Base-by-base conservation (phyloP, 192 early-diverging fungal species). In the Fimicolochytrium jonesii region DNA sequence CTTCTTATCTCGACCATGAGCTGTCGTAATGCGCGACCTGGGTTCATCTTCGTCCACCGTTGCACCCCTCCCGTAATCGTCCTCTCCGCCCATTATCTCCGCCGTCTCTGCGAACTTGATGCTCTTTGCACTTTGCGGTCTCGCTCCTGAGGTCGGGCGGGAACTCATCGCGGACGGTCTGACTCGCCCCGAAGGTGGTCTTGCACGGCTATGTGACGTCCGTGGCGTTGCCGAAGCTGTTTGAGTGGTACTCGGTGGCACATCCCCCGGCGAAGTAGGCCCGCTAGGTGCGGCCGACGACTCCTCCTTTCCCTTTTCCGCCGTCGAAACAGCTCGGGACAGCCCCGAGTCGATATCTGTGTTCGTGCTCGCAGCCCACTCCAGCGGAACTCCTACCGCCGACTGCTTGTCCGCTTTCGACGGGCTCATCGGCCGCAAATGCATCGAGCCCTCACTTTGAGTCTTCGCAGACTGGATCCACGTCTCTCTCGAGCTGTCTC, bases 41-140 rank as follows among this genome's bases (percentile, higher is more conserved):
- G n/a, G n/a, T n/a, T n/a, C n/a, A n/a, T n/a, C n/a, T n/a, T n/a
- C n/a, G n/a, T n/a, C n/a, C n/a, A n/a, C n/a, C n/a, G n/a, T n/a
- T n/a, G n/a, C n/a, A n/a, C n/a, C n/a, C n/a, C n/a, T n/a, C n/a
- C n/a, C n/a, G n/a, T n/a, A n/a, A n/a, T n/a, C n/a, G n/a, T n/a
- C n/a, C n/a, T n/a, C n/a, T n/a, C n/a, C n/a, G n/a, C n/a, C n/a
- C n/a, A 50, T 50, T 5, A 56, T 29, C 34, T 41, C 22, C n/a
- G 31, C 20, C 15, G 33, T 34, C 4, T 56, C 30, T 0, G 54
- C 54, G 28, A 56, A 56, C 28, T 31, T 56, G 39, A 56, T 56
- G 6, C 23, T 56, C 30, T 29, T 18, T 34, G 22, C 54, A 34
- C 54, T 56, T 0, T n/a, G 15, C 33, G 54, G 54, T 3, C 54